These are phyloP conservation scores for Acacia pycnantha DNA, from an alignment of 331 rosid species.

Conservation along the genomic window DNA sequence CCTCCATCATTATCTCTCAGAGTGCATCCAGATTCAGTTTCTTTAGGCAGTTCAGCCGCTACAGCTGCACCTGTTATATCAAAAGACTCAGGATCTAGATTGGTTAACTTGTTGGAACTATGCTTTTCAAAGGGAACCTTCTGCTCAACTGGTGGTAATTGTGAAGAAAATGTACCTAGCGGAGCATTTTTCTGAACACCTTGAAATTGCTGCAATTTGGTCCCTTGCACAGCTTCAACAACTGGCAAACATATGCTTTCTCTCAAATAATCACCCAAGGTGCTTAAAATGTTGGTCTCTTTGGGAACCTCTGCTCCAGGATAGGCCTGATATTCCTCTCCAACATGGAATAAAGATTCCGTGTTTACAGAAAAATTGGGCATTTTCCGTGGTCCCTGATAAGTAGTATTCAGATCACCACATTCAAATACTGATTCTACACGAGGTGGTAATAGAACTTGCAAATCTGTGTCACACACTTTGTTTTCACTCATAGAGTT, in stretches of 20 bases:
- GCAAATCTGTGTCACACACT: background rate
- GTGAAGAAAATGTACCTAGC: background rate
- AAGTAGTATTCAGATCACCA: background rate
- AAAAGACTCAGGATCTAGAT: constrained; percentile 18
- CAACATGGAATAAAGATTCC: background rate
- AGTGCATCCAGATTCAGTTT: background rate
- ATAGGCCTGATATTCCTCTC: background rate
- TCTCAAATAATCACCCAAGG: constrained; percentile 24
- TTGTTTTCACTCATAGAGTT: constrained; percentile 22
- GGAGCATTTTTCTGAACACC: background rate
- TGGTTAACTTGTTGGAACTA: constrained; percentile 3
- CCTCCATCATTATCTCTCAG: background rate
- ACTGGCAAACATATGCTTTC: constrained; percentile 22
- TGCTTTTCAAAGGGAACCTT: constrained; percentile 24
- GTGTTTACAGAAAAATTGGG: background rate
- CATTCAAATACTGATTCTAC: constrained; percentile 20
- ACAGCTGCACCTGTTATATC: background rate
- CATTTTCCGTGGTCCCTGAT: background rate
- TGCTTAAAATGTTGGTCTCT: constrained; percentile 12
- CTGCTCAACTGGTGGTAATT: background rate
- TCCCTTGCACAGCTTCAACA: constrained; percentile 29
- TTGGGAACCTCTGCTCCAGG: background rate
- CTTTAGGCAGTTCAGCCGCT: constrained; percentile 17
- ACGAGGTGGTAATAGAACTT: constrained; percentile 3
- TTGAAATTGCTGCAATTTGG: constrained; percentile 17